A percentile compares a stretch with the other conserved stretches of the same genome.
phyloP scores from a whole-genome alignment of 768 basidiomycete genomes.

The Hysterangium stoloniferum region DNA sequence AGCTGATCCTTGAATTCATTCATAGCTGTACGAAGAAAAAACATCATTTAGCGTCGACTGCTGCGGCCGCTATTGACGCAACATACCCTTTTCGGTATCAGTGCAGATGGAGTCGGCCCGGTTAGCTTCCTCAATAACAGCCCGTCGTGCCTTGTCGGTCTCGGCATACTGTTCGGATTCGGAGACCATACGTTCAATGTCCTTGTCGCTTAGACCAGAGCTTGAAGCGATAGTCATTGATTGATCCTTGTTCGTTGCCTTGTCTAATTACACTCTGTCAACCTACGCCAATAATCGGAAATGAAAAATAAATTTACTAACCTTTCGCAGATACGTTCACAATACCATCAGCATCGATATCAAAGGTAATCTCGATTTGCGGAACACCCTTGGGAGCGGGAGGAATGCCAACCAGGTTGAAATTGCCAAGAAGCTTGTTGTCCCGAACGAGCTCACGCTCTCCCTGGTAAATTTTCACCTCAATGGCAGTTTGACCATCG shows the following conservation, averaged over 20 bases:
- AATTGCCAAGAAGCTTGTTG: conserved; percentile 98
- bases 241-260: conserved; percentile 84
- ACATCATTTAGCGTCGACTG: background rate
- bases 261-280: conserved; percentile 35
- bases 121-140: conserved; percentile 93
- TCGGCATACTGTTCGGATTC: conserved; percentile 95
- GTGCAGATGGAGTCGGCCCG: conserved; percentile 89
- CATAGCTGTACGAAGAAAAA: conserved; percentile 52
- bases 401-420: conserved; percentile 98
- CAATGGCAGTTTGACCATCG: conserved; percentile 98
- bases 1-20: conserved; percentile 97
- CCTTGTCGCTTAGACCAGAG: conserved; percentile 91
- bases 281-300: background rate
- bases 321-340: conserved; percentile 94
- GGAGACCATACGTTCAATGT: conserved; percentile 94
- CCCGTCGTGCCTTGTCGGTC: conserved; percentile 79
- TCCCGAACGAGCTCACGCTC: conserved; percentile 98
- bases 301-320: conserved; percentile 26
- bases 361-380: conserved; percentile 86
- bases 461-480: conserved; percentile 99
- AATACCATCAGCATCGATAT: conserved; percentile 97
- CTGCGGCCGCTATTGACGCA: background rate
- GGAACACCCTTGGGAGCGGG: conserved; percentile 78
- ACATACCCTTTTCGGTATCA: conserved; percentile 90
- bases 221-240: conserved; percentile 98